Evolutionary conservation across 352 stramenopile genomes (phyloP).

Genomic region (Globisporangium parvum): DNA sequence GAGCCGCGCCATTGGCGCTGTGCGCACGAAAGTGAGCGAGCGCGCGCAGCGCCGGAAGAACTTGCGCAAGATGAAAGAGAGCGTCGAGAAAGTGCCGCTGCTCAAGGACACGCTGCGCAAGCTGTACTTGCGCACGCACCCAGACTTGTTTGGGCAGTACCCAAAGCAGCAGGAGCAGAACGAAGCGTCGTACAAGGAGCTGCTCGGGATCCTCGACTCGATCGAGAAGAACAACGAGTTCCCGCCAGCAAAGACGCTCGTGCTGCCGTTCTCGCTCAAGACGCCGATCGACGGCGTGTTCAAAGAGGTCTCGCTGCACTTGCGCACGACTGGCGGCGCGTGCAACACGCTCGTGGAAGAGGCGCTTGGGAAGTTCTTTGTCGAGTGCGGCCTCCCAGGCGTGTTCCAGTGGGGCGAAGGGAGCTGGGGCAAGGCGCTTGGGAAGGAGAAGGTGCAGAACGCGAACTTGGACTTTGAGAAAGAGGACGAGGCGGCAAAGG

Average conservation of each 20-base stretch:
- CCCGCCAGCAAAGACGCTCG: conserved; percentile 59
- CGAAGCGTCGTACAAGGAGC: conserved; percentile 75
- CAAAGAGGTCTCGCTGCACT: conserved; percentile 53
- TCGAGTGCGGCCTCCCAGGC: conserved; percentile 47
- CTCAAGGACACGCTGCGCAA: conserved; percentile 78
- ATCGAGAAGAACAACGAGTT: conserved; percentile 80
- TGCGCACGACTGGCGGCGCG: conserved; percentile 66
- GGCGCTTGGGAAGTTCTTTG: conserved; percentile 64
- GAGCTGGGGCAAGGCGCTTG: conserved; percentile 65
- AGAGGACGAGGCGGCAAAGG: conserved; percentile 38
- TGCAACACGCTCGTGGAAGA: conserved; percentile 78
- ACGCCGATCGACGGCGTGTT: conserved; percentile 62
- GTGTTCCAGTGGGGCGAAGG: conserved; percentile 70
- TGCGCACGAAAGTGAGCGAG: conserved; percentile 70
- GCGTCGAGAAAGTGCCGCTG: conserved; percentile 44
- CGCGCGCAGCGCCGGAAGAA: conserved; percentile 65
- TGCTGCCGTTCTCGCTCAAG: conserved; percentile 66
- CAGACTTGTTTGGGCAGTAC: conserved; percentile 71
- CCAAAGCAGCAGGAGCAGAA: conserved; percentile 56
- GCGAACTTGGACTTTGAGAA: conserved; percentile 61
- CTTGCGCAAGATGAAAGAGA: conserved; percentile 74
- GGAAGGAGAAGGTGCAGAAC: conserved; percentile 52
- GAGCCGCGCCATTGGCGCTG: too few species aligned
- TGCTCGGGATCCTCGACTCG: conserved; percentile 73
- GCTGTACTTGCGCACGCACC: conserved; percentile 76